Evolutionary conservation across 495 filamentous ascomycete genomes (phyloP).

Genomic region (Hypoxylon rickii): DNA sequence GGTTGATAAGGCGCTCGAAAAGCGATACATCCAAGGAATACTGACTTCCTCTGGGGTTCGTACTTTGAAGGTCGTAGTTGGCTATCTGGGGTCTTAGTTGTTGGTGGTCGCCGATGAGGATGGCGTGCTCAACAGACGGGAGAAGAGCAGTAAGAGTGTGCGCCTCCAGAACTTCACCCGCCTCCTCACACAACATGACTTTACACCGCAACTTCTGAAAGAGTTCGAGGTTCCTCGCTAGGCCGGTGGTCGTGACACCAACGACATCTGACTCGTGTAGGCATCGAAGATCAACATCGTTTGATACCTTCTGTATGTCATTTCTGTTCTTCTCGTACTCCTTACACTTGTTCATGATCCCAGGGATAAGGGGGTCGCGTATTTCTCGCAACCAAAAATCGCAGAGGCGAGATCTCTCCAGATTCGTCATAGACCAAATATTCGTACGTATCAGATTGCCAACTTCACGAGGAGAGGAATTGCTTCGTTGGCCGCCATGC

Average conservation of each 20-base stretch:
- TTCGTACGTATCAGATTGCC: constrained; percentile 7
- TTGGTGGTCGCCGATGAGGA: constrained; percentile 77
- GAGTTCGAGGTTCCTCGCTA: constrained; percentile 67
- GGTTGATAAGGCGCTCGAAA: constrained; percentile 69
- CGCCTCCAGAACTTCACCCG: constrained; percentile 75
- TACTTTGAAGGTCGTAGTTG: constrained; percentile 65
- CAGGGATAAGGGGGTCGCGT: constrained; percentile 38
- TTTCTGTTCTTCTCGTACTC: constrained; percentile 42
- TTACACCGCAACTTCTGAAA: constrained; percentile 66
- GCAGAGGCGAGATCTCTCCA: constrained; percentile 39
- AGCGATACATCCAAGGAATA: constrained; percentile 69
- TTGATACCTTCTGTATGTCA: constrained; percentile 41
- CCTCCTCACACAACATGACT: constrained; percentile 77
- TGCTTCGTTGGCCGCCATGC: not conserved
- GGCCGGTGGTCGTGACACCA: constrained; percentile 74
- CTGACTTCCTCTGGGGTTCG: constrained; percentile 56
- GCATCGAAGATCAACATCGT: constrained; percentile 58
- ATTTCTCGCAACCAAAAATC: constrained; percentile 55
- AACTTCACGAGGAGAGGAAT: constrained; percentile 7
- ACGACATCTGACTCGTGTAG: constrained; percentile 65
- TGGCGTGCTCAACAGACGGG: constrained; percentile 71
- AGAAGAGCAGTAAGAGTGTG: constrained; percentile 71
- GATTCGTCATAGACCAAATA: constrained; percentile 35
- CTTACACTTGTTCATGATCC: constrained; percentile 39
- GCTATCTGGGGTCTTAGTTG: constrained; percentile 73